Percentiles rank a stretch among this genome's conserved stretches.
phyloP scores from a whole-genome alignment of 176 grass and related monocot genomes.

The Avena eriantha region DNA sequence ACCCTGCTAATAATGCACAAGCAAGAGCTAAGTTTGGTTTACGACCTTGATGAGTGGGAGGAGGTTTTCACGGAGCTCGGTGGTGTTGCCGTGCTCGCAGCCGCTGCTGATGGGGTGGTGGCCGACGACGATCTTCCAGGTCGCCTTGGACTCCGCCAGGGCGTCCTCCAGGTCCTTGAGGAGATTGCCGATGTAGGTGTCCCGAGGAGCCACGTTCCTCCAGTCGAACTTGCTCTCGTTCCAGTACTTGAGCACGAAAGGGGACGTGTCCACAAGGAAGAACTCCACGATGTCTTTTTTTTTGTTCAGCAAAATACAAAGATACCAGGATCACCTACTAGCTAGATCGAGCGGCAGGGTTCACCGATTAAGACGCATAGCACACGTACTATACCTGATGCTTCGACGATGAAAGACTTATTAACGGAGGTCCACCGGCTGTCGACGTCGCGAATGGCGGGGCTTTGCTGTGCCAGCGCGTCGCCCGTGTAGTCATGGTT shows the following conservation, averaged over 20 bases:
- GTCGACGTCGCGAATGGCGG: constrained; percentile 44
- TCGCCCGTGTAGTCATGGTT: constrained; percentile 55
- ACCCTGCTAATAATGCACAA: too few relatives aligned
- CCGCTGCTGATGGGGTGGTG: constrained; percentile 90
- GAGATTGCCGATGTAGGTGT: constrained; percentile 64
- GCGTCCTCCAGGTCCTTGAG: constrained; percentile 66
- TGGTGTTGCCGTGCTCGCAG: constrained; percentile 89
- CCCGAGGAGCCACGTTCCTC: constrained; percentile 76
- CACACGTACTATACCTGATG: constrained; percentile 24
- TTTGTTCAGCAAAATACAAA: neutral
- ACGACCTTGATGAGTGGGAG: constrained; percentile 82
- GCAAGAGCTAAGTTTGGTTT: neutral
- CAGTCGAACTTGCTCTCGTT: constrained; percentile 78
- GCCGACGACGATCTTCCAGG: constrained; percentile 93
- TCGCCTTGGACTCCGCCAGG: constrained; percentile 55
- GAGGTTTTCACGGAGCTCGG: constrained; percentile 63
- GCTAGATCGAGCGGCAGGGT: neutral
- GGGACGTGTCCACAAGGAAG: constrained; percentile 81
- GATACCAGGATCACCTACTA: too few relatives aligned
- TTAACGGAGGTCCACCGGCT: constrained; percentile 44
- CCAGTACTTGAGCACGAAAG: constrained; percentile 84
- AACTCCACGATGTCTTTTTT: constrained; percentile 60
- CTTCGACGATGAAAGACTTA: constrained; percentile 54
- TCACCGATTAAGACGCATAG: neutral
- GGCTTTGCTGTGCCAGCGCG: constrained; percentile 47